A percentile compares a stretch with the other conserved stretches of the same genome.
phyloP scores from a whole-genome alignment of 768 basidiomycete genomes.

The Xerocomus spinulosus region DNA sequence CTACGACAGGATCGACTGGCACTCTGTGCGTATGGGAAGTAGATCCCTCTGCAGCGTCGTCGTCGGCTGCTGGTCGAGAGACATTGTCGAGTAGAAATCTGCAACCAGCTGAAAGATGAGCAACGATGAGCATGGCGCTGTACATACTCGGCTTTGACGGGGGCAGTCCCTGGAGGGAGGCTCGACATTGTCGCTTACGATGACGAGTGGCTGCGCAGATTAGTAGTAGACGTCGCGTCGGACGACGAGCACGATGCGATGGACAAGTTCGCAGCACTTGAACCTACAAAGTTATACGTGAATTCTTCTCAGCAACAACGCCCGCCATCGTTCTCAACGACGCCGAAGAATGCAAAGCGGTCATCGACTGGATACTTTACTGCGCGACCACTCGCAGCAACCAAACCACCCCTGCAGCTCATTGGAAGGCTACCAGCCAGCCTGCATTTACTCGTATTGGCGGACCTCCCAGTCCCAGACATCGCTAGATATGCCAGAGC shows the following conservation, averaged over 20 bases:
- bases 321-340: background rate
- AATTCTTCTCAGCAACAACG: conserved; percentile 30
- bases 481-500: conserved; percentile 68
- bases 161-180: conserved; percentile 43
- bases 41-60: conserved; percentile 62
- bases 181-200: conserved; percentile 6
- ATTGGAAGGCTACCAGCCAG: conserved; percentile 80
- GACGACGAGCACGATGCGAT: conserved; percentile 34
- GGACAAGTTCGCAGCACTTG: conserved; percentile 86
- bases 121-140: background rate
- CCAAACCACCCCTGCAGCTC: conserved; percentile 32
- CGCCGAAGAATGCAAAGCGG: conserved; percentile 16
- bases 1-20: conserved; percentile 29
- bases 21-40: conserved; percentile 31
- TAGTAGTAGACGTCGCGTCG: background rate
- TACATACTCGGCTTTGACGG: conserved; percentile 49
- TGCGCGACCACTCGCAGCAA: conserved; percentile 6
- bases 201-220: conserved; percentile 7
- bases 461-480: conserved; percentile 74
- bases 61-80: conserved; percentile 36
- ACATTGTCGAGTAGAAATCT: conserved; percentile 40
- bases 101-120: background rate
- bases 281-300: conserved; percentile 60
- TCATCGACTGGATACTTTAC: conserved; percentile 5
- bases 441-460: conserved; percentile 70